A percentile compares a stretch with the other conserved stretches of the same genome.
Evolutionary conservation across 2,329 filamentous ascomycete genomes (phyloP).

Genomic region (Leptoxyphium fumago): DNA sequence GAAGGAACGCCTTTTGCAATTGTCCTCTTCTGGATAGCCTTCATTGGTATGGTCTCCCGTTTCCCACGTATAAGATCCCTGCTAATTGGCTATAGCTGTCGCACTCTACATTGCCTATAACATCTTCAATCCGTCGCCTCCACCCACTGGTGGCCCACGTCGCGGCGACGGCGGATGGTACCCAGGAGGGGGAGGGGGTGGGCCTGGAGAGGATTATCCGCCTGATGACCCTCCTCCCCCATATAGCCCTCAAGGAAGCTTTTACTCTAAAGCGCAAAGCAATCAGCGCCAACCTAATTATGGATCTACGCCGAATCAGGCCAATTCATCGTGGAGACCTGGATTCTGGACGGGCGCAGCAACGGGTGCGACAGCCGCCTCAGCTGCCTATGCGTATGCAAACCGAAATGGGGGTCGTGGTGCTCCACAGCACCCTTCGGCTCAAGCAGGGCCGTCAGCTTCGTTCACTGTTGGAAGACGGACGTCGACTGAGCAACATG

Average conservation of each 20-base stretch:
- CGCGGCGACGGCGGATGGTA: conserved; percentile 20
- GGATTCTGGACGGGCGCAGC: conserved; percentile 62
- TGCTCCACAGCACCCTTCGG: conserved; percentile 12
- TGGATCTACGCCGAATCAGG: conserved; percentile 2
- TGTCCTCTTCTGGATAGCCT: conserved; percentile 46
- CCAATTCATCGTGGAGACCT: conserved; percentile 45
- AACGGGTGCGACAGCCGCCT: conserved; percentile 54
- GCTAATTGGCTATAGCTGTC: conserved; percentile 9
- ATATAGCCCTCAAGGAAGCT: conserved; percentile 21
- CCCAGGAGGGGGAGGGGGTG: conserved; percentile 27
- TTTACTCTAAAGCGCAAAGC: conserved; percentile 5
- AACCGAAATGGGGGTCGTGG: conserved; percentile 16
- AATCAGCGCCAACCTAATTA: conserved; percentile 3
- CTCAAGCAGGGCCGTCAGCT: conserved; percentile 18
- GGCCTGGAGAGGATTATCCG: conserved; percentile 22
- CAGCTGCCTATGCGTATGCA: conserved; percentile 51
- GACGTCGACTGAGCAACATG: neutral
- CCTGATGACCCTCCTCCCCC: conserved; percentile 40
- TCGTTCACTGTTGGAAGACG: conserved; percentile 10
- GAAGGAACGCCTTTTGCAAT: conserved; percentile 8
- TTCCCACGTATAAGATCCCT: too few relatives aligned
- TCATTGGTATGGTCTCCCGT: conserved; percentile 28
- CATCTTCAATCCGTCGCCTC: conserved; percentile 12
- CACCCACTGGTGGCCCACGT: conserved; percentile 13
- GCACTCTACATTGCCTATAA: conserved; percentile 16